These are phyloP conservation scores for Sordariomycetes sp. DNA, from an alignment of 2,329 filamentous ascomycete species.

Conservation along the genomic window DNA sequence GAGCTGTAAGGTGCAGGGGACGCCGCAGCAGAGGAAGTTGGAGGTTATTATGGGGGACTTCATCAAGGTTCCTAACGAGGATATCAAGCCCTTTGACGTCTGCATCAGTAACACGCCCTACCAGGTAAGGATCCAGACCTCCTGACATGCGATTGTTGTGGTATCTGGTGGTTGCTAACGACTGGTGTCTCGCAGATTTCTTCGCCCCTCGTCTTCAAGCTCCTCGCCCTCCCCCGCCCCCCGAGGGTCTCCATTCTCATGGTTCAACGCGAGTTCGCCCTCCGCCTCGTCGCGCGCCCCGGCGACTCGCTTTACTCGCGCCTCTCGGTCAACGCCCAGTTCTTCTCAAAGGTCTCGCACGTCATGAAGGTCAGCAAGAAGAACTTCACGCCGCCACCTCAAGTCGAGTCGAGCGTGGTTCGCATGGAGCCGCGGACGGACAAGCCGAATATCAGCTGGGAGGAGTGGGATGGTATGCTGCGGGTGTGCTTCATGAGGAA, in stretches of 20 bases:
- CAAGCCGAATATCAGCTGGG: constrained; percentile 77
- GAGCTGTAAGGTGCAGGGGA: constrained; percentile 86
- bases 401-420: constrained; percentile 85
- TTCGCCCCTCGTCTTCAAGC: constrained; percentile 80
- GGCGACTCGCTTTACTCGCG: constrained; percentile 83
- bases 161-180: constrained; percentile 8
- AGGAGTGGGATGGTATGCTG: constrained; percentile 88
- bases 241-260: constrained; percentile 82
- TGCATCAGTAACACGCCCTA: constrained; percentile 62
- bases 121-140: constrained; percentile 29
- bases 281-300: constrained; percentile 76
- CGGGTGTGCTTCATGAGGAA: constrained; percentile 61
- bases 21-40: constrained; percentile 67
- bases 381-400: constrained; percentile 90
- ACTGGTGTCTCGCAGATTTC: constrained; percentile 48
- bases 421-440: constrained; percentile 73
- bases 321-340: constrained; percentile 86
- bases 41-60: constrained; percentile 82
- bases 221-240: constrained; percentile 68
- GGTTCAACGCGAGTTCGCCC: constrained; percentile 92
- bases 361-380: constrained; percentile 92
- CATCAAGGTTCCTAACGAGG: constrained; percentile 60
- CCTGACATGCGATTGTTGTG: neutral
- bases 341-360: constrained; percentile 55
- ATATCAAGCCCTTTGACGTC: constrained; percentile 63